phyloP scores from a whole-genome alignment of 495 filamentous ascomycete species.

The Aspergillus taichungensis region DNA sequence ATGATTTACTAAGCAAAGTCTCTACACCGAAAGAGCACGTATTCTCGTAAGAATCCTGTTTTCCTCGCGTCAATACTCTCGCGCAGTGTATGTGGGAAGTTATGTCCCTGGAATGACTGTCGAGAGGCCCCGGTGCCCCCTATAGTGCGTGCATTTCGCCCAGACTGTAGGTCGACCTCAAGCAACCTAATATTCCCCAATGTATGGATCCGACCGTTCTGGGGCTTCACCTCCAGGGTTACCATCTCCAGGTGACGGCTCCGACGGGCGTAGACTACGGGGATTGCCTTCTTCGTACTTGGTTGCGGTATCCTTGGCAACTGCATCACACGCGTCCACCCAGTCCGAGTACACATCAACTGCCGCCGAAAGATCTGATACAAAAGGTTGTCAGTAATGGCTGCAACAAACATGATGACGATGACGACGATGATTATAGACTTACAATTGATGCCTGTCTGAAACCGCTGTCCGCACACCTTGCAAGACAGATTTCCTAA shows the following conservation, averaged over 20 bases:
- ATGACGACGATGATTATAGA: neutral
- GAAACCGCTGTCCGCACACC: slow-evolving; percentile 85
- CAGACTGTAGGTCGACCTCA: neutral
- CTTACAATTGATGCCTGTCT: slow-evolving; percentile 87
- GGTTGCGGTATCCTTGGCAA: slow-evolving; percentile 53
- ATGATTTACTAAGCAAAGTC: no score
- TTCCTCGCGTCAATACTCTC: no score
- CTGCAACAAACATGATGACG: no score
- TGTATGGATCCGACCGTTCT: slow-evolving; percentile 13
- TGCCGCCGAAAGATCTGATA: slow-evolving; percentile 68
- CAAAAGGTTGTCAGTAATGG: neutral
- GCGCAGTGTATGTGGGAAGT: no score
- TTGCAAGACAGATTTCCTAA: slow-evolving; percentile 81
- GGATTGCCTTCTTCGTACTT: slow-evolving; percentile 44
- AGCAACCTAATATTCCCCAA: slow-evolving; percentile 24
- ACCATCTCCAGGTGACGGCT: slow-evolving; percentile 12
- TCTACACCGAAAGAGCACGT: no score
- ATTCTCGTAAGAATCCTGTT: no score
- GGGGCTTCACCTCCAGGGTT: slow-evolving; percentile 8
- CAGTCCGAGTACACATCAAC: slow-evolving; percentile 97
- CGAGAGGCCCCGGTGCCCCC: no score
- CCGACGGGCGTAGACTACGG: slow-evolving; percentile 11
- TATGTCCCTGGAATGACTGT: neutral
- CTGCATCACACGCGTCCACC: slow-evolving; percentile 91
- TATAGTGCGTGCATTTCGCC: no score